A percentile compares a stretch with the other conserved stretches of the same genome.
Conservation (phyloP, 164 flowering plant genomes). For the Dillenia turbinata region DNA sequence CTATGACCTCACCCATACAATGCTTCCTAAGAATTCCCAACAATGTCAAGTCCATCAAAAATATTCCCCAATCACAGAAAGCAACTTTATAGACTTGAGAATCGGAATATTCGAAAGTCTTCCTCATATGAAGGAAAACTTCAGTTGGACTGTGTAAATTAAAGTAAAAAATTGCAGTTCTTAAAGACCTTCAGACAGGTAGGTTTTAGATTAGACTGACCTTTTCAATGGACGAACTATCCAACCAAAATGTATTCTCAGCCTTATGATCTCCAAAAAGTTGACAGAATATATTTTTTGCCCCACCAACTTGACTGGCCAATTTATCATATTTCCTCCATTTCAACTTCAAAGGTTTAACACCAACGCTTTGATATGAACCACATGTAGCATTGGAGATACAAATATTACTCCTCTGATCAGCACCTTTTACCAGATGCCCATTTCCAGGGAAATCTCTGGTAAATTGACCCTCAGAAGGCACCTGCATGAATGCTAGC, state of each 20-base stretch:
- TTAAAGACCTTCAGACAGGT: no score
- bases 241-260: constrained; percentile 90
- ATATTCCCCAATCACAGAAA: no score
- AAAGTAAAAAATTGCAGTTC: no score
- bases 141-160: no score
- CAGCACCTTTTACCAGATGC: constrained; percentile 12
- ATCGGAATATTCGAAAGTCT: no score
- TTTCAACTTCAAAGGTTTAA: constrained; percentile 49
- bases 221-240: constrained; percentile 87
- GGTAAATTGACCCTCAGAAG: constrained; percentile 22
- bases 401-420: constrained; percentile 10
- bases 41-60: no score
- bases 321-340: constrained; percentile 67
- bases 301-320: constrained; percentile 75
- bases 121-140: no score
- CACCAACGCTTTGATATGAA: constrained; percentile 13
- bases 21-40: no score
- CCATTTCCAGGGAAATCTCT: constrained; percentile 20
- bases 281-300: constrained; percentile 60
- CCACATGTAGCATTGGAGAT: constrained; percentile 15
- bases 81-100: no score
- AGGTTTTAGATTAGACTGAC: constrained; percentile 20
- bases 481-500: constrained; percentile 70
- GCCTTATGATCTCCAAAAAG: constrained; percentile 64
- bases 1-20: no score